Conservation (phyloP, 768 basidiomycete genomes). For the Coprinopsis cinerea region DNA sequence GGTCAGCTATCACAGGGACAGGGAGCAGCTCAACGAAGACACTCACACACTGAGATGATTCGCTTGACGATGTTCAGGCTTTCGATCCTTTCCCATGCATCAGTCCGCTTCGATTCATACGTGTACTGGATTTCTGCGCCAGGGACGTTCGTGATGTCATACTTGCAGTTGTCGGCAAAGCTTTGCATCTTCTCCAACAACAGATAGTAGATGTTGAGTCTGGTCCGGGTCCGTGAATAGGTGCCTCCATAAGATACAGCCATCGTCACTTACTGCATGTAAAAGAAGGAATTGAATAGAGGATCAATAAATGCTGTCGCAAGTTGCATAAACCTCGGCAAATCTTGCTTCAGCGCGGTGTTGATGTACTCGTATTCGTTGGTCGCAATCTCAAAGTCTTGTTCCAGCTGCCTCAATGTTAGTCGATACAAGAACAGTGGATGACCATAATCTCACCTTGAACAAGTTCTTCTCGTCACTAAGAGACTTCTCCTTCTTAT, state of each 20-base stretch:
- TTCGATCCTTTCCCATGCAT: slow-evolving; percentile 76
- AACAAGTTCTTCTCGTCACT: slow-evolving; percentile 96
- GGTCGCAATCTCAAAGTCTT: slow-evolving; percentile 90
- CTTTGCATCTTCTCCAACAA: slow-evolving; percentile 90
- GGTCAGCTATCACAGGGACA: background rate
- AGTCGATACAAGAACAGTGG: background rate
- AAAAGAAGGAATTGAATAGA: slow-evolving; percentile 97
- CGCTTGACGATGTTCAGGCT: slow-evolving; percentile 78
- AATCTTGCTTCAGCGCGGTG: slow-evolving; percentile 80
- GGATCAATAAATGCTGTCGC: slow-evolving; percentile 91
- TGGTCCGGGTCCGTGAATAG: slow-evolving; percentile 23
- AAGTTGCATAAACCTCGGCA: slow-evolving; percentile 89
- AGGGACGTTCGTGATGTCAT: slow-evolving; percentile 59
- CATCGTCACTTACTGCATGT: slow-evolving; percentile 84
- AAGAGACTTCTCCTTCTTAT: slow-evolving; percentile 97
- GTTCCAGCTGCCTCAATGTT: slow-evolving; percentile 65
- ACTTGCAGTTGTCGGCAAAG: slow-evolving; percentile 76
- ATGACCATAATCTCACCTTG: slow-evolving; percentile 53
- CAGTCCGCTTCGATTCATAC: slow-evolving; percentile 79
- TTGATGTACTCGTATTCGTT: slow-evolving; percentile 95
- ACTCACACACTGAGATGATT: slow-evolving; percentile 79
- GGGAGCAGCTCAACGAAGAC: background rate
- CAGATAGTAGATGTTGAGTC: slow-evolving; percentile 90
- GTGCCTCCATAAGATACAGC: too few relatives aligned
- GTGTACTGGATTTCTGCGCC: slow-evolving; percentile 67